A percentile compares a stretch with the other conserved stretches of the same genome.
Evolutionary conservation across 305 asterid genomes (phyloP).

Genomic region (Vinca major): DNA sequence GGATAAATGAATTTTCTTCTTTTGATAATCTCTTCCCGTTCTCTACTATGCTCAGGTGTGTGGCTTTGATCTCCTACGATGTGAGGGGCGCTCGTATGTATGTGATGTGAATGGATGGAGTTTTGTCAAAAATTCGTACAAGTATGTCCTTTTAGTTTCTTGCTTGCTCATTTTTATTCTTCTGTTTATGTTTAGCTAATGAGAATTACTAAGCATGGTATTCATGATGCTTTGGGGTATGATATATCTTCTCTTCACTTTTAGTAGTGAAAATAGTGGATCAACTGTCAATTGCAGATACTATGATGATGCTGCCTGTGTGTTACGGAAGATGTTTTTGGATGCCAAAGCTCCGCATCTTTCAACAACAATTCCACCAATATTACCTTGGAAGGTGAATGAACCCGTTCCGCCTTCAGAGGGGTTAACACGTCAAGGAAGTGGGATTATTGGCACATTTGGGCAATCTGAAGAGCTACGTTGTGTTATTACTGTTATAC

Average conservation of each 20-base stretch:
- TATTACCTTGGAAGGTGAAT: slow-evolving; percentile 80
- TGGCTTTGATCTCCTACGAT: slow-evolving; percentile 94
- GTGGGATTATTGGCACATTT: slow-evolving; percentile 83
- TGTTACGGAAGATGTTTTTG: slow-evolving; percentile 87
- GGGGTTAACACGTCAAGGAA: slow-evolving; percentile 90
- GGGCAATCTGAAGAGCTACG: slow-evolving; percentile 94
- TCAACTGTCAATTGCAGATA: too few relatives aligned
- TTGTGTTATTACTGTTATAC: slow-evolving; percentile 83
- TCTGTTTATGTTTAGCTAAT: neutral
- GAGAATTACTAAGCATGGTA: neutral
- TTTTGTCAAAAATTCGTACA: slow-evolving; percentile 91
- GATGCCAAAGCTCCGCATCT: slow-evolving; percentile 99
- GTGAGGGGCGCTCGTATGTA: slow-evolving; percentile 88
- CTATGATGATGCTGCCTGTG: slow-evolving; percentile 93
- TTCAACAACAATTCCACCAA: slow-evolving; percentile 76
- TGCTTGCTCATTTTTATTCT: neutral
- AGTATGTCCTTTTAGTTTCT: slow-evolving; percentile 26
- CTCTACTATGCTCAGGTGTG: slow-evolving; percentile 57
- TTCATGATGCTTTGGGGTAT: too few relatives aligned
- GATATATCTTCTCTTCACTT: too few relatives aligned
- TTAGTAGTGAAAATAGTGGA: too few relatives aligned
- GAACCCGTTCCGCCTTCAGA: slow-evolving; percentile 79
- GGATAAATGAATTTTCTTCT: slow-evolving; percentile 1
- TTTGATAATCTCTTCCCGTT: slow-evolving; percentile 1
- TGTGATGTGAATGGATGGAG: slow-evolving; percentile 99